Evolutionary conservation across 1,284 basidiomycete species (phyloP).

Genomic region (Ceratobasidium sp.): DNA sequence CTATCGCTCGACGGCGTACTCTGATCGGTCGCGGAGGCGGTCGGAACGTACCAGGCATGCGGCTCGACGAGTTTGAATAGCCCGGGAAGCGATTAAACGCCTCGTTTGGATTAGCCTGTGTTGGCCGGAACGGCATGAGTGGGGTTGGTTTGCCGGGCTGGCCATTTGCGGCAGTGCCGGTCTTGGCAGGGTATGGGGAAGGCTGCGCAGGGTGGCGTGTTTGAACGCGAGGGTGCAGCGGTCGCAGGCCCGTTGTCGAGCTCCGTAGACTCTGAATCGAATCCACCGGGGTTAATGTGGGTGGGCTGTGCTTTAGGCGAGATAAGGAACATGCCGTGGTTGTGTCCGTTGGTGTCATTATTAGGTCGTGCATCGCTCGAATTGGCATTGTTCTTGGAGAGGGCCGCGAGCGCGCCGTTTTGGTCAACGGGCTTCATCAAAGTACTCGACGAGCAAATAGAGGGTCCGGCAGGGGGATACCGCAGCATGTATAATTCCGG

Average conservation of each 20-base stretch:
- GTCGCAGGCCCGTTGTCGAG: conserved; percentile 57
- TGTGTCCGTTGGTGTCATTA: conserved; percentile 37
- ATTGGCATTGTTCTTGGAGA: conserved; percentile 54
- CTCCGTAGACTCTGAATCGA: conserved; percentile 86
- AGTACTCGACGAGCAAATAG: conserved; percentile 88
- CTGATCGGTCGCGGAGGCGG: conserved; percentile 48
- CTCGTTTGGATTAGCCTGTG: conserved; percentile 49
- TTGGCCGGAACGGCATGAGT: conserved; percentile 42
- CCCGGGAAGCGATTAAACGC: conserved; percentile 64
- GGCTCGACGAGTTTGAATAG: conserved; percentile 74
- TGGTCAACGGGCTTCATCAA: conserved; percentile 79
- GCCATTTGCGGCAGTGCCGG: conserved; percentile 17
- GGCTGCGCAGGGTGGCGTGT: conserved; percentile 62
- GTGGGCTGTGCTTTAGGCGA: conserved; percentile 31
- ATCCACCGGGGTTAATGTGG: conserved; percentile 56
- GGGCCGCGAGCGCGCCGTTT: conserved; percentile 55
- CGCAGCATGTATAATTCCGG: conserved; percentile 88
- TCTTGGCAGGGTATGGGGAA: conserved; percentile 60
- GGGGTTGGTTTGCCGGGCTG: conserved; percentile 49
- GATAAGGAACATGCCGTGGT: conserved; percentile 45
- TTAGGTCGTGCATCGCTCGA: conserved; percentile 33
- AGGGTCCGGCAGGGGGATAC: conserved; percentile 79
- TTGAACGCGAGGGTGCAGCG: conserved; percentile 63
- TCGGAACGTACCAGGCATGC: conserved; percentile 68
- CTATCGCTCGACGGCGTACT: conserved; percentile 57